These are phyloP conservation scores for Sporothrix pseudoabietina DNA, from an alignment of 2,329 filamentous ascomycete species.

Conservation along the genomic window DNA sequence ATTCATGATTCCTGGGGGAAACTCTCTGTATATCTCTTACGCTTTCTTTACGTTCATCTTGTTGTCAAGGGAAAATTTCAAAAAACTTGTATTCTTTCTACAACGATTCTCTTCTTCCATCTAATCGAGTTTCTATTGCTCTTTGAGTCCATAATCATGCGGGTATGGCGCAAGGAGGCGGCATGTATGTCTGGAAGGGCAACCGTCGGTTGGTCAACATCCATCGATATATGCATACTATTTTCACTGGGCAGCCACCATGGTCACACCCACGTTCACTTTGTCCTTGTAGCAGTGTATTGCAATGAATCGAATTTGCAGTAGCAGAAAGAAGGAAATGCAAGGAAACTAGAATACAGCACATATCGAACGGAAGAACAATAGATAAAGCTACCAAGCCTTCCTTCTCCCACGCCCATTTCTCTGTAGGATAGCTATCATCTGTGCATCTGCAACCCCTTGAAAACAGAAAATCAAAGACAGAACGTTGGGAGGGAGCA, in stretches of 20 bases:
- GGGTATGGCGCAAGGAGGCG: too few species aligned
- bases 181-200: too few species aligned
- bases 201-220: too few species aligned
- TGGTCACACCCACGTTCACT: too few species aligned
- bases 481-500: not conserved
- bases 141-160: too few species aligned
- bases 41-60: not conserved
- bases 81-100: too few species aligned
- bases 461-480: not conserved
- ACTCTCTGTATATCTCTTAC: not conserved
- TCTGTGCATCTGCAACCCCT: not conserved
- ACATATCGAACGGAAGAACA: not conserved
- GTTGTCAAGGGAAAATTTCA: too few species aligned
- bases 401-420: not conserved
- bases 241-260: too few species aligned
- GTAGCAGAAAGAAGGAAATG: not conserved
- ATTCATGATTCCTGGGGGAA: not conserved
- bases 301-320: not conserved
- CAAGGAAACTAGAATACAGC: conserved; percentile 18
- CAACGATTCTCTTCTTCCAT: too few species aligned
- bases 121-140: too few species aligned
- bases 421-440: not conserved
- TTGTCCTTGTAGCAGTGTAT: too few species aligned
- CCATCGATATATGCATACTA: too few species aligned
- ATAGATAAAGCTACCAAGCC: not conserved